Percentiles rank a stretch among this genome's conserved stretches.
These are phyloP conservation scores for Penicillium tannophilum DNA, from an alignment of 495 filamentous ascomycete genomes.

Conservation along the genomic window DNA sequence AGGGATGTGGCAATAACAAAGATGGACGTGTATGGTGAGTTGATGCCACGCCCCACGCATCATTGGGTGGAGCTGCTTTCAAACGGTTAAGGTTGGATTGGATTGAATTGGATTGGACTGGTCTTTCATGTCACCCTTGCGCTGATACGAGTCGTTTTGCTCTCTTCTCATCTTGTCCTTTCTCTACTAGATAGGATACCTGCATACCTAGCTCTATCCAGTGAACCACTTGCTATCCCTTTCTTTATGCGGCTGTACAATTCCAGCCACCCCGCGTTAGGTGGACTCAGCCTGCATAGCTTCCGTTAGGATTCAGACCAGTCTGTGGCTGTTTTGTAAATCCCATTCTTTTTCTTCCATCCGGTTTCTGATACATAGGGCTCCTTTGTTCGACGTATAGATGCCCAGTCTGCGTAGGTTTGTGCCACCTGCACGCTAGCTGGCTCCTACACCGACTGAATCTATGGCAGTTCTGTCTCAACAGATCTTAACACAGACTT, in stretches of 20 bases:
- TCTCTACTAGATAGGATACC: neutral
- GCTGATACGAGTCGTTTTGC: constrained; percentile 4
- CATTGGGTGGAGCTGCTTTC: constrained; percentile 21
- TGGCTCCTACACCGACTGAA: neutral
- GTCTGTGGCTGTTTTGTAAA: constrained; percentile 1
- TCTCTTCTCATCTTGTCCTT: neutral
- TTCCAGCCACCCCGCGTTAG: constrained; percentile 4
- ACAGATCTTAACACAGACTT: neutral
- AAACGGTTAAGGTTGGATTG: constrained; percentile 23
- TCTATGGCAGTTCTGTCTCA: neutral
- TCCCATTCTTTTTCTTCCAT: constrained; percentile 6
- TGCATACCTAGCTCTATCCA: neutral
- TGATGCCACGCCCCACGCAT: constrained; percentile 10
- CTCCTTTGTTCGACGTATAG: constrained; percentile 1
- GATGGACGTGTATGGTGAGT: constrained; percentile 10
- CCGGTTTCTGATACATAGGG: constrained; percentile 1
- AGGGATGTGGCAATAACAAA: constrained; percentile 8
- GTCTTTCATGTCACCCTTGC: constrained; percentile 2
- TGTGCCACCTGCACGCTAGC: neutral
- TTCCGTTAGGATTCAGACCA: constrained; percentile 3
- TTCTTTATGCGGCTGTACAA: neutral
- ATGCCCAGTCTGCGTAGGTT: neutral
- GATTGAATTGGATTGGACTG: constrained; percentile 1
- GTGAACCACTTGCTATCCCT: neutral
- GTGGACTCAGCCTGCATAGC: constrained; percentile 2